Base-by-base conservation (phyloP, 2,329 filamentous ascomycete genomes). In the Mollisiaceae sp. region DNA sequence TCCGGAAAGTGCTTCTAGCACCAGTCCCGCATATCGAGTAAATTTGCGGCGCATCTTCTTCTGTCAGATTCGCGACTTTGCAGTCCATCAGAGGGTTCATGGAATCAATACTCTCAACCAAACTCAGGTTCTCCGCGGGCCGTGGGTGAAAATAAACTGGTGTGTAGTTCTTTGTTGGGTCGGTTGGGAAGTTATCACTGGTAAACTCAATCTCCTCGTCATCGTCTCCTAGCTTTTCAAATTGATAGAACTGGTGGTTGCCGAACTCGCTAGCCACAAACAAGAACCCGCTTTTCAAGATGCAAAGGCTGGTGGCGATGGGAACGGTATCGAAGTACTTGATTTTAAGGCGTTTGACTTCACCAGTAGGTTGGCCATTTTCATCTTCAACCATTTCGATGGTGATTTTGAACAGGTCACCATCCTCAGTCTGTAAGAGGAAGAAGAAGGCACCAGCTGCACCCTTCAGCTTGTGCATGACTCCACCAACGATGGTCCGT, bases 281-380 rank as follows among this genome's bases (percentile, higher is more conserved):
- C 12, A 99, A 85, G 75, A 97, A 99, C 35, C 95, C 96, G 70
- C 93, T 97, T 80, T 97, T 97, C 71, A 99, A 79, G 71, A 99
- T 97, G 77, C 93, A 93, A 54, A 99, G 85, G 75, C 87, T 96
- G 0, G 91, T 89, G 0, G 94, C 93, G 43, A 97, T 84, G 0
- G 96, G 94, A 3, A 97, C 91, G 0, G 95, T 99, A 74, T 99
- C 95, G 73, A 98, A 99, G 78, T 98, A 99, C 77, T 97, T 97
- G 79, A 99, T 92, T 77, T 93, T 95, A 65, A 99, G 82, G 65
- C 89, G 85, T 73, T 86, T 87, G 1, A 98, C 94, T 75, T 95
- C 92, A 36, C 91, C 91, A 0, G 91, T 94, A 0, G 89, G 83
- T 66, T 92, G 89, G 14, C 91, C 92, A 56, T 91, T 86, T 0